Evolutionary conservation across 257 asterid genomes (phyloP).

Genomic region (Gentiana straminea): DNA sequence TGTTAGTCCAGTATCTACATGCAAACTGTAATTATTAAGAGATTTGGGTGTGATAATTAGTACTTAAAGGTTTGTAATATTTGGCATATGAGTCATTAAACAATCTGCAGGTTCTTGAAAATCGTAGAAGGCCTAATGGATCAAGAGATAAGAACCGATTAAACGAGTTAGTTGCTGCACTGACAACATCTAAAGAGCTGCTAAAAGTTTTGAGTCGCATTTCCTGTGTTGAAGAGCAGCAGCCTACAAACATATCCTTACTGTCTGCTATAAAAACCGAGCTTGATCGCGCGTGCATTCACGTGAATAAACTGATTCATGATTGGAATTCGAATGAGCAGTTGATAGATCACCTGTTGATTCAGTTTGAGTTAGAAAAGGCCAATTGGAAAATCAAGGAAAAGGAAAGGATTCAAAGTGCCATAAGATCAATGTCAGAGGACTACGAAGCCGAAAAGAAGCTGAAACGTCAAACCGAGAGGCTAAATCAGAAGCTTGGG

Average conservation of each 20-base stretch:
- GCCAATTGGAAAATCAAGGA: conserved; percentile 57
- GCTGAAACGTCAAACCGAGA: conserved; percentile 78
- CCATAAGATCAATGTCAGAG: conserved; percentile 40
- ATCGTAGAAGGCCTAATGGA: conserved; percentile 25
- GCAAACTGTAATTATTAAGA: too few species aligned
- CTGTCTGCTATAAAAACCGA: conserved; percentile 64
- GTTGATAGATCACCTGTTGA: conserved; percentile 44
- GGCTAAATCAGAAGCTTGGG: conserved; percentile 85
- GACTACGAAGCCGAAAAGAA: conserved; percentile 79
- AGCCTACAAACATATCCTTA: conserved; percentile 47
- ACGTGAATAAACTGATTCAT: conserved; percentile 42
- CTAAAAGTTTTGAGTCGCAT: conserved; percentile 52
- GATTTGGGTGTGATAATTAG: too few species aligned
- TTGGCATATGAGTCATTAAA: neutral
- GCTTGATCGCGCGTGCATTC: conserved; percentile 48
- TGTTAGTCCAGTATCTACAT: too few species aligned
- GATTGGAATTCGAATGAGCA: conserved; percentile 34
- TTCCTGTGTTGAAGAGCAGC: conserved; percentile 41
- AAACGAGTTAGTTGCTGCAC: conserved; percentile 59
- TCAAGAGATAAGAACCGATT: conserved; percentile 43
- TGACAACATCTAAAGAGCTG: conserved; percentile 65
- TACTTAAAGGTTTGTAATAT: neutral
- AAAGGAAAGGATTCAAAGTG: conserved; percentile 51
- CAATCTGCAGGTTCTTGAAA: conserved; percentile 46
- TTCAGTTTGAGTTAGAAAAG: conserved; percentile 60